These are phyloP conservation scores for Casaregolazyma lundiana DNA, from an alignment of 1,139 yeast genomes.

Conservation along the genomic window DNA sequence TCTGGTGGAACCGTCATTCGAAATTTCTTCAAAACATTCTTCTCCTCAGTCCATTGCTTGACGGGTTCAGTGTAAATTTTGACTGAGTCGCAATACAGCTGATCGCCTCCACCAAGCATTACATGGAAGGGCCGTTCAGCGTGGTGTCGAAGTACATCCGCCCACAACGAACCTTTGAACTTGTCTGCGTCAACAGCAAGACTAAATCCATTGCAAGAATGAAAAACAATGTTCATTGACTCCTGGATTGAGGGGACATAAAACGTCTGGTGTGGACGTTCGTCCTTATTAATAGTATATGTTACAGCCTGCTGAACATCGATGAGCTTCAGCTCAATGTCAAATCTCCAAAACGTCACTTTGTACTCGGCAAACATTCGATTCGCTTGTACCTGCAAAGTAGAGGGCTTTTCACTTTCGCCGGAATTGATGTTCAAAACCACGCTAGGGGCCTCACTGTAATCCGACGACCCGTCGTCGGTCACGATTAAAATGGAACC, in stretches of 20 bases:
- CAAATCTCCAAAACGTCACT: conserved; percentile 59
- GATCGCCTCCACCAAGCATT: conserved; percentile 98
- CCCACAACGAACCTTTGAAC: conserved; percentile 79
- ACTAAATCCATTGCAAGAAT: conserved; percentile 93
- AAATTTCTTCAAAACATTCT: conserved; percentile 45
- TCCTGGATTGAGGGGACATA: conserved; percentile 54
- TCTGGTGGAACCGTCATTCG: conserved; percentile 42
- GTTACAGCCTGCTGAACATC: conserved; percentile 53
- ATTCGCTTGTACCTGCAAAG: conserved; percentile 17
- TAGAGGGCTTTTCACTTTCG: neutral
- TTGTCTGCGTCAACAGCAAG: conserved; percentile 59
- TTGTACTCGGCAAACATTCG: conserved; percentile 45
- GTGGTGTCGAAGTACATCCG: conserved; percentile 72
- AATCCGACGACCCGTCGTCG: conserved; percentile 37
- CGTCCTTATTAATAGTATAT: conserved; percentile 51
- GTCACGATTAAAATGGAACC: conserved; percentile 63
- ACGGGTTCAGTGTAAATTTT: conserved; percentile 46
- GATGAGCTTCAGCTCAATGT: conserved; percentile 45
- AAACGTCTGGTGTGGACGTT: conserved; percentile 44
- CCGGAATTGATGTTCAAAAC: conserved; percentile 8
- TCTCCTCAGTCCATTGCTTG: conserved; percentile 58
- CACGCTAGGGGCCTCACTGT: conserved; percentile 19
- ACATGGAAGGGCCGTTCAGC: conserved; percentile 66
- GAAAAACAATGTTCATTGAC: conserved; percentile 75
- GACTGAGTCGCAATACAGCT: conserved; percentile 81